These are phyloP conservation scores for Crithidia bombi DNA, from an alignment of 208 protist genomes.

Conservation along the genomic window DNA sequence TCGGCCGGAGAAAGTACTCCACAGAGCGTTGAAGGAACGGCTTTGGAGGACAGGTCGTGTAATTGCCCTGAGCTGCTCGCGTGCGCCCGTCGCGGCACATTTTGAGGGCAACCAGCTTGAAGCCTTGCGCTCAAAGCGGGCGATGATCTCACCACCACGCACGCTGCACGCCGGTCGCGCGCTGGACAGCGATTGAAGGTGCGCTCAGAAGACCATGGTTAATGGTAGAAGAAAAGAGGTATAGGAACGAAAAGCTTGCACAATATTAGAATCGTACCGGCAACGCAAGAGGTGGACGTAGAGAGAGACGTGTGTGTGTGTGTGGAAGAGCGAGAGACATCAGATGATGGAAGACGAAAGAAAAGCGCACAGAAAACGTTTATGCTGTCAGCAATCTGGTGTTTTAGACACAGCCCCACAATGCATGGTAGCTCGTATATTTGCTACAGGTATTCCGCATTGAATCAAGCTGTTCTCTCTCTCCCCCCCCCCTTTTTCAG, in stretches of 20 bases:
- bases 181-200: constrained; percentile 97
- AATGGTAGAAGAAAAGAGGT: constrained; percentile 10
- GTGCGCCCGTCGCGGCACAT: constrained; percentile 74
- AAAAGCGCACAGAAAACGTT: too few species aligned
- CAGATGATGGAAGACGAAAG: too few species aligned
- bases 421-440: too few species aligned
- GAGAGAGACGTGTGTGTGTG: not conserved
- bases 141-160: constrained; percentile 96
- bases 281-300: not conserved
- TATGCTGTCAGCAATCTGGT: too few species aligned
- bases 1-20: constrained; percentile 96
- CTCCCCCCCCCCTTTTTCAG: too few species aligned
- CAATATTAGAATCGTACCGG: not conserved
- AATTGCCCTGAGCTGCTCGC: constrained; percentile 92
- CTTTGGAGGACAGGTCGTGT: constrained; percentile 89
- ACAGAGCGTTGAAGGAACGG: constrained; percentile 96
- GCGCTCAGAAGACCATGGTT: constrained; percentile 84
- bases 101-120: constrained; percentile 96
- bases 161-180: constrained; percentile 95
- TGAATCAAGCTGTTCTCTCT: too few species aligned
- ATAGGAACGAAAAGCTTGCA: not conserved
- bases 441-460: too few species aligned
- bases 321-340: constrained; percentile 7
- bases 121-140: constrained; percentile 96
- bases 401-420: too few species aligned